Conservation (phyloP, 768 basidiomycete genomes). For the Boletus speciosus region DNA sequence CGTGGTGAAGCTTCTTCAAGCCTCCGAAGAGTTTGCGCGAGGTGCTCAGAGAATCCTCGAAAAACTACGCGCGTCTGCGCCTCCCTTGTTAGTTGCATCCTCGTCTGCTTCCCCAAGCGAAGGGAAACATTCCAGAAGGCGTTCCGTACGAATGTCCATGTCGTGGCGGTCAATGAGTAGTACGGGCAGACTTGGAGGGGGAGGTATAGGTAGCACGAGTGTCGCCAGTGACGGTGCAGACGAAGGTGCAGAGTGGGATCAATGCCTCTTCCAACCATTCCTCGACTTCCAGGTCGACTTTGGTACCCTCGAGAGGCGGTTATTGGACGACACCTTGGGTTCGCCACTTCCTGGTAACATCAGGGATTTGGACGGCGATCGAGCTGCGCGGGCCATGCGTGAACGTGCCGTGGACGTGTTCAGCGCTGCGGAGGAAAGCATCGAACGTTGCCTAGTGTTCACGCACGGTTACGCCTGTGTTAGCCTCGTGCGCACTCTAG, state of each 20-base stretch:
- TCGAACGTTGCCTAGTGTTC: slow-evolving; percentile 69
- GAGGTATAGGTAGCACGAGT: slow-evolving; percentile 9
- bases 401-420: slow-evolving; percentile 78
- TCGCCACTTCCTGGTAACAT: slow-evolving; percentile 37
- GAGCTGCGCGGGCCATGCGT: slow-evolving; percentile 59
- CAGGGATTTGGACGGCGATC: slow-evolving; percentile 33
- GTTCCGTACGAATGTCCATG: slow-evolving; percentile 64
- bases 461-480: slow-evolving; percentile 86
- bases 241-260: slow-evolving; percentile 72
- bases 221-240: slow-evolving; percentile 5
- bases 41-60: slow-evolving; percentile 74
- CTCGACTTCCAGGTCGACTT: slow-evolving; percentile 89
- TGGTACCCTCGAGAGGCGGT: slow-evolving; percentile 67
- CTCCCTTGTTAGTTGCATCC: slow-evolving; percentile 18
- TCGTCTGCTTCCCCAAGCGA: slow-evolving; percentile 23
- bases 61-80: slow-evolving; percentile 49
- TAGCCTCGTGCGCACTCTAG: slow-evolving; percentile 71
- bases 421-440: slow-evolving; percentile 73
- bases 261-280: slow-evolving; percentile 90
- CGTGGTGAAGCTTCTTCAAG: slow-evolving; percentile 65
- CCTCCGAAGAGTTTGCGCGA: slow-evolving; percentile 81
- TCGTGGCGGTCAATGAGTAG: slow-evolving; percentile 47
- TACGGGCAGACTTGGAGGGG: slow-evolving; percentile 17
- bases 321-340: slow-evolving; percentile 58
- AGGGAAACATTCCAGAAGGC: slow-evolving; percentile 41